Conservation (phyloP, 345 rosid species). For the Clausena lansium region DNA sequence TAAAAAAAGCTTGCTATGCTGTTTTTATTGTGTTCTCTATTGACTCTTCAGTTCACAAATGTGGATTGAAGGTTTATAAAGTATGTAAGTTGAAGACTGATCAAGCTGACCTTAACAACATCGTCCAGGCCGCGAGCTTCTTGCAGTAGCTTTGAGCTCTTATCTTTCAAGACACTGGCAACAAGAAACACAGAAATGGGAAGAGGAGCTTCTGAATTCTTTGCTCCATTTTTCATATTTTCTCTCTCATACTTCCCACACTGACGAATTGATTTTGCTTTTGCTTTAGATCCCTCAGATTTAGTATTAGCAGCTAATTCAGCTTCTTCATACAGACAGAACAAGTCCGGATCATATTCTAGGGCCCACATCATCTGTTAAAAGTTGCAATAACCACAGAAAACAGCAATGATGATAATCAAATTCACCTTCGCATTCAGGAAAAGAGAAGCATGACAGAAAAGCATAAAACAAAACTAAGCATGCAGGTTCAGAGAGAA, state of each 20-base stretch:
- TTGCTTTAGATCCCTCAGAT: conserved; percentile 58
- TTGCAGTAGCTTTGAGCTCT: conserved; percentile 69
- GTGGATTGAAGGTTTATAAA: not conserved
- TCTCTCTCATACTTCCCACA: conserved; percentile 91
- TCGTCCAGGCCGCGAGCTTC: conserved; percentile 97
- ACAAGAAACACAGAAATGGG: conserved; percentile 95
- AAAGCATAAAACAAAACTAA: not conserved
- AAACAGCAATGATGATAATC: conserved; percentile 1
- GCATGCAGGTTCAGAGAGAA: not conserved
- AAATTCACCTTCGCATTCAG: not conserved
- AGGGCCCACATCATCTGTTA: conserved; percentile 99
- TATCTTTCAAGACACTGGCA: conserved; percentile 95
- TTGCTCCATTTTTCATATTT: conserved; percentile 60
- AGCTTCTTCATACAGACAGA: conserved; percentile 64
- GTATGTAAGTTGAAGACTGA: not conserved
- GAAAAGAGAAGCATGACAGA: not conserved
- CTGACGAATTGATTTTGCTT: conserved; percentile 57
- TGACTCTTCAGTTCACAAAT: not conserved
- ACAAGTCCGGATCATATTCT: conserved; percentile 89
- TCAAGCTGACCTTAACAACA: conserved; percentile 69
- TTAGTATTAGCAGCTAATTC: conserved; percentile 40
- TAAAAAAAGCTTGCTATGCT: not conserved
- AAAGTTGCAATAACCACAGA: conserved; percentile 9
- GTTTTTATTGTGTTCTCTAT: not conserved
- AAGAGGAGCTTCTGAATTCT: conserved; percentile 61